Percentiles rank a stretch among this genome's conserved stretches.
Conservation (phyloP, 768 basidiomycete genomes). For the Lentinula lateritia region DNA sequence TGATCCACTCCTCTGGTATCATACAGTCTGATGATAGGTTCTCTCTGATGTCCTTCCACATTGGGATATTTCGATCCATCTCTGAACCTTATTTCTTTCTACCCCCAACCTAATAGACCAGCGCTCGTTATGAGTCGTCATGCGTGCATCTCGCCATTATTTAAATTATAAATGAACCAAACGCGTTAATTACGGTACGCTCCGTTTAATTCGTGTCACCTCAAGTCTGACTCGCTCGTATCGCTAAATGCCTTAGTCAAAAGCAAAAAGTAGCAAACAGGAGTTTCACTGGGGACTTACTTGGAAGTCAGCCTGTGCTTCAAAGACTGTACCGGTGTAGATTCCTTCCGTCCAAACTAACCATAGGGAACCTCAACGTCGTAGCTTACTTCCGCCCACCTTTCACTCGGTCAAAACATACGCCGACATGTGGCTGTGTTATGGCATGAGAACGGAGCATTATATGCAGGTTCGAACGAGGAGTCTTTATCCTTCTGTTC, state of each 20-base stretch:
- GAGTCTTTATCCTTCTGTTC: background rate
- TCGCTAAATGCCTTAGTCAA: background rate
- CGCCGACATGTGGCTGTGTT: background rate
- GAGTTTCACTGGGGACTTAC: background rate
- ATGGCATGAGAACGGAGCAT: background rate
- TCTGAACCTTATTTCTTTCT: background rate
- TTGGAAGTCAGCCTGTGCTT: background rate
- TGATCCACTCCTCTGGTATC: background rate
- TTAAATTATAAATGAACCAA: background rate
- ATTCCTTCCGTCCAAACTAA: background rate
- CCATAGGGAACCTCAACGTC: too few relatives aligned
- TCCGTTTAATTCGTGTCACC: background rate
- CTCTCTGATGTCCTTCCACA: background rate
- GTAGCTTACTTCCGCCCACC: background rate
- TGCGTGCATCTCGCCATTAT: background rate
- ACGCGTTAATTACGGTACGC: background rate
- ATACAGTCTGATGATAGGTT: background rate
- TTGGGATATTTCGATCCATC: background rate
- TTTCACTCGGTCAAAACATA: background rate
- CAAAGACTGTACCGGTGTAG: background rate
- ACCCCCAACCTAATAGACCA: background rate
- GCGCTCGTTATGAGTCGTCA: background rate
- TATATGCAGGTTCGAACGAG: background rate
- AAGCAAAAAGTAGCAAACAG: background rate
- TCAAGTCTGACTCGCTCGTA: background rate